Base-by-base conservation (phyloP, 1,284 basidiomycete genomes). In the Exobasidium rhododendri region DNA sequence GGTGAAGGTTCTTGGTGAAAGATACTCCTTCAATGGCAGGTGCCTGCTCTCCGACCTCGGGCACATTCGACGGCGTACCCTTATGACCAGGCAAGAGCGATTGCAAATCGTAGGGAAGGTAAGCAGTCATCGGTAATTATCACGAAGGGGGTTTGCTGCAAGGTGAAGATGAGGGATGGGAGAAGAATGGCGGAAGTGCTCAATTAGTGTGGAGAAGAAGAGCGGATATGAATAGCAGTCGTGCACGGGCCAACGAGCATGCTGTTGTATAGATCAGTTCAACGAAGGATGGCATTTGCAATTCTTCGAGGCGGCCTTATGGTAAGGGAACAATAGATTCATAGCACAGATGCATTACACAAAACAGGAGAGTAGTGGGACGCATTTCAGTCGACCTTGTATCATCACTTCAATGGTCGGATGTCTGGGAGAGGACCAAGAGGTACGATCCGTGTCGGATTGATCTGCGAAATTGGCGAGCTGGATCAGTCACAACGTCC, bases 401-500 rank as follows among this genome's bases (percentile, higher is more conserved):
- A n/a, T n/a, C 29, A 44, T 40, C 40, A 35, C 56, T 68, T 64
- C 29, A 78, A 61, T 4, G 75, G 74, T 22, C 69, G 51, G 29
- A 79, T 77, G 52, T 68, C 59, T 26, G 75, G 77, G 7, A 67
- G 31, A 1, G 77, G 77, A 32, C 77, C 77, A 7, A 63, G 6
- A 1, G 77, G 75, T 2, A 79, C 69, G 59, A 79, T 70, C 26
- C 75, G 53, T 13, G 70, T 63, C 1, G 75, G 75, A 67, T 79
- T 79, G 61, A 76, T 50, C 53, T 59, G 49, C 30, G 20, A 32
- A 35, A 44, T 55, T 26, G 61, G 52, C 7, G n/a, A 44, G 45
- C 30, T 44, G 22, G 58, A 22, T 28, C 24, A 17, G n/a, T 26
- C 53, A 17, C 17, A 31, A 40, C 20, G 13, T 20, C 4, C 4